These are phyloP conservation scores for Tephrocybe sp. DNA, from an alignment of 768 basidiomycete species.

Conservation along the genomic window DNA sequence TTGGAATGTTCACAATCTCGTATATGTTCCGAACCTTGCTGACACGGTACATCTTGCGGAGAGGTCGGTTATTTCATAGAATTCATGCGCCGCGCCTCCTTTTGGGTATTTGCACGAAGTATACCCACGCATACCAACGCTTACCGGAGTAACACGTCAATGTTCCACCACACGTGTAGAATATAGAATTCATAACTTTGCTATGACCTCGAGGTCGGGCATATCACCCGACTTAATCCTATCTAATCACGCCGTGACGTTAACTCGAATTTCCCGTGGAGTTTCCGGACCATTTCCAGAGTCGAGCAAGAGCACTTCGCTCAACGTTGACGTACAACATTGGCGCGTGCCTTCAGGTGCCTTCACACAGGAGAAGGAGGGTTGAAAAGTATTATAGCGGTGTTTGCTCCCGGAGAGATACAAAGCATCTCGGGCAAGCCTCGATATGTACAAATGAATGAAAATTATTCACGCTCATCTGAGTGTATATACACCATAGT, in stretches of 20 bases:
- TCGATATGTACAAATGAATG: constrained; percentile 3
- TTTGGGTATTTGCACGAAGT: neutral
- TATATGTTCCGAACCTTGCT: constrained; percentile 11
- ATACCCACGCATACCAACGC: constrained; percentile 12
- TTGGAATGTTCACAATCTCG: no score
- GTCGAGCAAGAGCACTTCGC: neutral
- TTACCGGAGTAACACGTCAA: constrained; percentile 23
- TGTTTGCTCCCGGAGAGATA: no score
- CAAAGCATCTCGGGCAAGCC: neutral
- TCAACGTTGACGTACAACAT: neutral
- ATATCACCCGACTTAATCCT: constrained; percentile 20
- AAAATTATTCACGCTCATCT: neutral
- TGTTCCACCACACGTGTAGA: constrained; percentile 14
- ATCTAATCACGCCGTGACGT: constrained; percentile 8
- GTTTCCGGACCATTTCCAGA: constrained; percentile 5
- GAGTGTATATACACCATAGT: neutral
- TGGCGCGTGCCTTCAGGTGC: no score
- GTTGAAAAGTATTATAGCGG: no score
- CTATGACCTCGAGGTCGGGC: constrained; percentile 12
- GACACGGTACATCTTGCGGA: constrained; percentile 14
- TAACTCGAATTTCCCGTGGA: neutral
- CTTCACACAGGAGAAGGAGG: neutral
- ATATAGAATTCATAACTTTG: constrained; percentile 2
- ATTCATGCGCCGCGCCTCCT: constrained; percentile 7
- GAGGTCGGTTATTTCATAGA: constrained; percentile 14